Conservation (phyloP, 2,329 filamentous ascomycete species). For the Waltergamsia citrina region DNA sequence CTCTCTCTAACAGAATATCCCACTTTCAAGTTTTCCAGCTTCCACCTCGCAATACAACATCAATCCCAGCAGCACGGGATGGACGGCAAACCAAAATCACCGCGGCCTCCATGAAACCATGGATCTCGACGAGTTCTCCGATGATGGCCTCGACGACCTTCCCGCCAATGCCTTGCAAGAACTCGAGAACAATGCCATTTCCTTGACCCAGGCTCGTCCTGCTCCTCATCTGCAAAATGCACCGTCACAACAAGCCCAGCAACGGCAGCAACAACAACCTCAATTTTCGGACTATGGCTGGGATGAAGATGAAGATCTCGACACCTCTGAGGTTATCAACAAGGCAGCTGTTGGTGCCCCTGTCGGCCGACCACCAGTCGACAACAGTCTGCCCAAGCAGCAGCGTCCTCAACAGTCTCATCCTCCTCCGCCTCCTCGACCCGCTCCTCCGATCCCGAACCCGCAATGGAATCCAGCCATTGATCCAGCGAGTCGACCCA, state of each 20-base stretch:
- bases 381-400: constrained; percentile 24
- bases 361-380: constrained; percentile 22
- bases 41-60: not conserved
- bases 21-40: not conserved
- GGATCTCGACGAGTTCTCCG: constrained; percentile 48
- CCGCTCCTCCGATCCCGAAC: constrained; percentile 17
- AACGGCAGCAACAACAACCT: constrained; percentile 14
- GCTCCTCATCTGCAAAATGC: too few species aligned
- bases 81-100: too few species aligned
- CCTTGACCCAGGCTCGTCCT: constrained; percentile 45
- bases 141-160: constrained; percentile 54
- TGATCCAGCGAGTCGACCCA: constrained; percentile 12
- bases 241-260: constrained; percentile 14
- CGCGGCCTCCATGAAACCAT: too few species aligned
- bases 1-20: too few species aligned
- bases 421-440: constrained; percentile 6
- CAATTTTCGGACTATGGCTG: constrained; percentile 28
- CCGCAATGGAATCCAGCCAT: constrained; percentile 27
- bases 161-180: constrained; percentile 48
- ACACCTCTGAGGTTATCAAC: constrained; percentile 47
- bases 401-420: constrained; percentile 10
- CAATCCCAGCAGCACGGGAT: not conserved
- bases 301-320: constrained; percentile 47
- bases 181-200: constrained; percentile 55
- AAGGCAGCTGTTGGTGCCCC: constrained; percentile 31